phyloP scores from a whole-genome alignment of 106 monocot genomes.

The Acanthochlamys bracteata region DNA sequence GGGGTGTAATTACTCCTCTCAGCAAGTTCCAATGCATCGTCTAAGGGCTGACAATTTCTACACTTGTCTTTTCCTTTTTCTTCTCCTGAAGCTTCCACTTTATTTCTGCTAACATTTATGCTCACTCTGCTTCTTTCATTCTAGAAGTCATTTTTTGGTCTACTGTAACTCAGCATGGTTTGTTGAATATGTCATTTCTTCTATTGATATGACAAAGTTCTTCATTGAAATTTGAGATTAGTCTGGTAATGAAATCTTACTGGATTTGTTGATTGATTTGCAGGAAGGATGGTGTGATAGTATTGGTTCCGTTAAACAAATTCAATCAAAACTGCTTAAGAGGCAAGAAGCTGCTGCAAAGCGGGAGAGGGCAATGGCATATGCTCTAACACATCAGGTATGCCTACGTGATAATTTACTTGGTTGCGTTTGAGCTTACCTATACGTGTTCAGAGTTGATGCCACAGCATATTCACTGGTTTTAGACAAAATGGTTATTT shows the following conservation, averaged over 20 bases:
- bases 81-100: too few species aligned
- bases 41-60: too few species aligned
- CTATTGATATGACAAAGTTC: background rate
- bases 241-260: background rate
- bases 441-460: background rate
- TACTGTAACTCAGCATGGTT: too few species aligned
- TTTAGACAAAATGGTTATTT: background rate
- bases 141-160: too few species aligned
- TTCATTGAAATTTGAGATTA: background rate
- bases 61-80: too few species aligned
- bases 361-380: slow-evolving; percentile 93
- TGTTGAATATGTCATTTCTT: background rate
- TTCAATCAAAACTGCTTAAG: slow-evolving; percentile 73
- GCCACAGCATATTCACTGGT: background rate
- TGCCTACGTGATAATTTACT: background rate
- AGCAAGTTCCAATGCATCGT: too few species aligned
- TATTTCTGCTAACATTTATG: too few species aligned
- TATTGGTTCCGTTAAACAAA: slow-evolving; percentile 80
- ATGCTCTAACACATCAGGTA: slow-evolving; percentile 91
- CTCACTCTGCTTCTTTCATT: too few species aligned
- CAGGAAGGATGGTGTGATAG: slow-evolving; percentile 97
- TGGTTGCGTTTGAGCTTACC: background rate
- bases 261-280: slow-evolving; percentile 8
- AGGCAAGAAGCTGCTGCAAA: slow-evolving; percentile 94
- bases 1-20: too few species aligned